Conservation (phyloP, 2,329 filamentous ascomycete genomes). For the Neofusicoccum ribis region DNA sequence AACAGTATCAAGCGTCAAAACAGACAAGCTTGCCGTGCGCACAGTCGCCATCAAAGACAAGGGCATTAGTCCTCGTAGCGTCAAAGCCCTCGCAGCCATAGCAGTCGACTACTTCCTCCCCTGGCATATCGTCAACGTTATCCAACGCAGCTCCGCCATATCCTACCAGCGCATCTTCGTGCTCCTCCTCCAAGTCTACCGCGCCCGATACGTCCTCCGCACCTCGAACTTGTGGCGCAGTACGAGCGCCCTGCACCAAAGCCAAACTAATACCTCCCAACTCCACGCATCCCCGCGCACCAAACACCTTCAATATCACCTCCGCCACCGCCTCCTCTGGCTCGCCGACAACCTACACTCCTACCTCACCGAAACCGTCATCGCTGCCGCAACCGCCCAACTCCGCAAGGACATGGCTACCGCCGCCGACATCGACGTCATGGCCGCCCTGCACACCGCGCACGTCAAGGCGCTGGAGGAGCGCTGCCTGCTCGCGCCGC, state of each 20-base stretch:
- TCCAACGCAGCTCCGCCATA: constrained; percentile 63
- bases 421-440: constrained; percentile 75
- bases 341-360: constrained; percentile 73
- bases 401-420: constrained; percentile 60
- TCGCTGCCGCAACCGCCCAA: constrained; percentile 59
- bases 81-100: constrained; percentile 64
- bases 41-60: constrained; percentile 50
- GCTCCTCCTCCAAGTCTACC: constrained; percentile 74
- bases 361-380: constrained; percentile 73
- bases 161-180: constrained; percentile 73
- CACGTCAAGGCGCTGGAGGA: constrained; percentile 65
- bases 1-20: constrained; percentile 53
- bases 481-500: constrained; percentile 68
- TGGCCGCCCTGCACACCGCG: constrained; percentile 68
- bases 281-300: constrained; percentile 22
- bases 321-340: constrained; percentile 73
- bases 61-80: constrained; percentile 49
- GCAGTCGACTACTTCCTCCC: constrained; percentile 62
- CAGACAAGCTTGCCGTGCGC: constrained; percentile 63
- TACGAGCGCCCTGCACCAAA: constrained; percentile 34
- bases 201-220: constrained; percentile 68
- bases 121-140: constrained; percentile 69
- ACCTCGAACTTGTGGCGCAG: constrained; percentile 28
- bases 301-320: constrained; percentile 42
- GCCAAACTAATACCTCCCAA: constrained; percentile 25